phyloP scores from a whole-genome alignment of 305 asterid genomes.

The Solanum chacoense region DNA sequence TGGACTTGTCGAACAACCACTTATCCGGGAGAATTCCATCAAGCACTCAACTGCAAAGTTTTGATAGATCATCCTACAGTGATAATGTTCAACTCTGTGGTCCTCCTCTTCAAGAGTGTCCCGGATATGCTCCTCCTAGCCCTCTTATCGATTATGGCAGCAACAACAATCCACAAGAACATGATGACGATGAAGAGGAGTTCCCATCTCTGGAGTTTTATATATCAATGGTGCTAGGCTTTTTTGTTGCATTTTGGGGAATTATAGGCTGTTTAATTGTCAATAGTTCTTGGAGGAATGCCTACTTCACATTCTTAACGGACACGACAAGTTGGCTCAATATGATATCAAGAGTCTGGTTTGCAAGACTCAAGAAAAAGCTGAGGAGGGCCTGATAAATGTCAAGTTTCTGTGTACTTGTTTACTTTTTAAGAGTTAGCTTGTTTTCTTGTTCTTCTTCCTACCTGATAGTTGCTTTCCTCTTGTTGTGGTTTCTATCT shows the following conservation, averaged over 20 bases:
- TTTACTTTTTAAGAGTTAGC: neutral
- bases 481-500: neutral
- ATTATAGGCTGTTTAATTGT: neutral
- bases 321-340: neutral
- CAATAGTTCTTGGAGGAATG: conserved; percentile 7
- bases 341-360: neutral
- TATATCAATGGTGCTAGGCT: conserved; percentile 1
- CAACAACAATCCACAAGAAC: neutral
- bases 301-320: neutral
- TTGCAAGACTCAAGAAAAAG: neutral
- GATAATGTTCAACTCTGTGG: conserved; percentile 10
- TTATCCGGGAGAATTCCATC: conserved; percentile 10
- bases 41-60: conserved; percentile 10
- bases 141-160: neutral
- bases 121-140: neutral
- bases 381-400: neutral
- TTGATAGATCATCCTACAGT: neutral
- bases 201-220: neutral
- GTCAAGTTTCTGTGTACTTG: neutral
- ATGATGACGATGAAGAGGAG: neutral
- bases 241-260: neutral
- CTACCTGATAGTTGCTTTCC: neutral
- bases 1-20: conserved; percentile 14
- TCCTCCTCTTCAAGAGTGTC: conserved; percentile 5
- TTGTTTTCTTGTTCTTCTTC: neutral